These are phyloP conservation scores for Diaporthe citrichinensis DNA, from an alignment of 2,329 filamentous ascomycete species.

Conservation along the genomic window DNA sequence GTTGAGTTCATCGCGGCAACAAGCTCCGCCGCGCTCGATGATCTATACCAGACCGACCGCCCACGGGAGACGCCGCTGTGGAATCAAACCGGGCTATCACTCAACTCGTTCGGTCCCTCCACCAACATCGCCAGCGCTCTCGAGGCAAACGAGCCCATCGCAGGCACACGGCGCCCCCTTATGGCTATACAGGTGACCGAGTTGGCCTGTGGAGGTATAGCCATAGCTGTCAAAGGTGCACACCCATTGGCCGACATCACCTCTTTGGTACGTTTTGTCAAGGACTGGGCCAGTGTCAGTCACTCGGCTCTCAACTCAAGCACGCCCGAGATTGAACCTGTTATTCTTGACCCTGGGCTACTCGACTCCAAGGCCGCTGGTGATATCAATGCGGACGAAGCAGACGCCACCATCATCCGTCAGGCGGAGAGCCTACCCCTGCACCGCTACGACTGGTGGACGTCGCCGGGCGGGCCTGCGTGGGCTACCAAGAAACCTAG, in stretches of 20 bases:
- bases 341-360: not conserved
- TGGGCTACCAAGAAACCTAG: slow-evolving; percentile 1
- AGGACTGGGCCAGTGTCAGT: slow-evolving; percentile 9
- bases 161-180: not conserved
- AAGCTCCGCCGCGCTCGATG: not conserved
- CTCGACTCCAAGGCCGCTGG: slow-evolving; percentile 7
- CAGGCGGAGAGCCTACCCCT: slow-evolving; percentile 2
- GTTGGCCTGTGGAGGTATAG: slow-evolving; percentile 5
- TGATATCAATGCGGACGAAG: slow-evolving; percentile 7
- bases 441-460: slow-evolving; percentile 21
- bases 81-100: slow-evolving; percentile 5
- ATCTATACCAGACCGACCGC: not conserved
- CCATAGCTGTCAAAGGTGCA: slow-evolving; percentile 8
- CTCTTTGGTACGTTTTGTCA: not conserved
- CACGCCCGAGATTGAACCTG: not conserved
- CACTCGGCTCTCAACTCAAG: not conserved
- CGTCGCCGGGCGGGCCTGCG: slow-evolving; percentile 9
- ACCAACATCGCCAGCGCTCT: slow-evolving; percentile 5
- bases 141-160: not conserved
- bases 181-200: slow-evolving; percentile 5
- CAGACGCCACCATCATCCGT: slow-evolving; percentile 3
- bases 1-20: slow-evolving; percentile 10
- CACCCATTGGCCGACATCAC: slow-evolving; percentile 8
- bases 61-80: slow-evolving; percentile 12
- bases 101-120: slow-evolving; percentile 5